Conservation (phyloP, 2,329 filamentous ascomycete genomes). For the Neocatenulostroma microsporum region DNA sequence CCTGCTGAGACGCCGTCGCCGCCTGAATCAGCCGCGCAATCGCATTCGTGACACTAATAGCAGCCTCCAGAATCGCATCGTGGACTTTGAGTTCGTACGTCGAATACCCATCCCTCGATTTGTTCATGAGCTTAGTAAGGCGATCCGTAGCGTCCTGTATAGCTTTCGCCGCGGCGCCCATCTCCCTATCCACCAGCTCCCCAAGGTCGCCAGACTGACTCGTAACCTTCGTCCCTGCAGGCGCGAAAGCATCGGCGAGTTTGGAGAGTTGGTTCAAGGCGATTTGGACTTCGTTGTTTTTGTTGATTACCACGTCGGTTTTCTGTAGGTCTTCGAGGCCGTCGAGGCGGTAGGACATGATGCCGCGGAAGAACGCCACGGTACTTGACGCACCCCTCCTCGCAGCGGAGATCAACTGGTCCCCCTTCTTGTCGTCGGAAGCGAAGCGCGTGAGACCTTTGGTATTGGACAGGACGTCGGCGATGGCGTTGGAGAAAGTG, state of each 20-base stretch:
- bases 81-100: constrained; percentile 96
- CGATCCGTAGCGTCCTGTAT: constrained; percentile 88
- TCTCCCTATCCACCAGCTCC: constrained; percentile 83
- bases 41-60: constrained; percentile 84
- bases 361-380: constrained; percentile 87
- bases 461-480: constrained; percentile 91
- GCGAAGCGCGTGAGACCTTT: constrained; percentile 91
- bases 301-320: constrained; percentile 95
- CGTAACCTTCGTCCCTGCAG: constrained; percentile 76
- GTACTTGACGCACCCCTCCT: constrained; percentile 78
- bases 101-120: constrained; percentile 89
- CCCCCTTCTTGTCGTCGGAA: constrained; percentile 89
- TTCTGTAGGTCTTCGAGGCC: constrained; percentile 85
- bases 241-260: constrained; percentile 83
- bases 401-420: constrained; percentile 73
- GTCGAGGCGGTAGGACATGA: constrained; percentile 89
- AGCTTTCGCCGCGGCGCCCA: constrained; percentile 88
- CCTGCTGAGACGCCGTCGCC: constrained; percentile 83
- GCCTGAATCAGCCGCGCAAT: constrained; percentile 94
- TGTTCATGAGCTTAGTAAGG: constrained; percentile 86
- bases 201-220: constrained; percentile 77
- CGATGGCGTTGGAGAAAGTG: constrained; percentile 79
- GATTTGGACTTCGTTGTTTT: constrained; percentile 92
- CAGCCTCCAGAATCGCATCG: constrained; percentile 88
- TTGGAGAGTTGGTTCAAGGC: constrained; percentile 91